Evolutionary conservation across 139 green algal genomes (phyloP), one percentile per base, ranked within the genome.

Genomic region (Ettlia oleoabundans): DNA sequence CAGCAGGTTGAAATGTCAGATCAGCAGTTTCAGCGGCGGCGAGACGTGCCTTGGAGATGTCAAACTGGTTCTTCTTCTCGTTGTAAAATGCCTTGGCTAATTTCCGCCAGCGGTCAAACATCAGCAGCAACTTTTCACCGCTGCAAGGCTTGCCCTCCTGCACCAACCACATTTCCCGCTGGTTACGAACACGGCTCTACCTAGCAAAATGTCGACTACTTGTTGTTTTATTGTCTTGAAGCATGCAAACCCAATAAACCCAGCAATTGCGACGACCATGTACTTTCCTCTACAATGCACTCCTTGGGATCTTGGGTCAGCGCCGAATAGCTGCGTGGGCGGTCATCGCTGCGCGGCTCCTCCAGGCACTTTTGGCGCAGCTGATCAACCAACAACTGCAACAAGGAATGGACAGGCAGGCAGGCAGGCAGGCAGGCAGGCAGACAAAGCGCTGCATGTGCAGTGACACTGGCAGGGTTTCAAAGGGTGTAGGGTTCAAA

Each of bases 41-140:
- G n/a, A n/a, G n/a, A n/a, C n/a, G n/a, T 68, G 89, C 87, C 89
- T 98, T 97, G 89, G 83, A 93, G 85, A 97, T 96, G 88, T 98
- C 94, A 75, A 95, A 98, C 58, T 86, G 77, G 67, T 88, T 84
- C 85, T 94, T 95, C 89, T 95, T 96, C 28, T 93, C 89, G 70
- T 79, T 93, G 87, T 93, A 95, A 65, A 98, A 95, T 10, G 91
- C 92, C 89, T 95, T 97, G 64, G 92, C 81, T 83, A 98, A 90
- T 90, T 98, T 98, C 80, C 92, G 89, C 95, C 95, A 96, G 75
- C 95, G 87, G 90, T 98, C 95, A 70, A 94, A 97, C 91, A 98
- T 95, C 32, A 98, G 92, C 84, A 98, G 91, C 85, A 95, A 84
- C 28, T 92, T 87, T 87, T 98, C 95, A 6, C 91, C 91, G 41